phyloP scores from a whole-genome alignment of 345 rosid genomes.

The Hirschfeldia incana region DNA sequence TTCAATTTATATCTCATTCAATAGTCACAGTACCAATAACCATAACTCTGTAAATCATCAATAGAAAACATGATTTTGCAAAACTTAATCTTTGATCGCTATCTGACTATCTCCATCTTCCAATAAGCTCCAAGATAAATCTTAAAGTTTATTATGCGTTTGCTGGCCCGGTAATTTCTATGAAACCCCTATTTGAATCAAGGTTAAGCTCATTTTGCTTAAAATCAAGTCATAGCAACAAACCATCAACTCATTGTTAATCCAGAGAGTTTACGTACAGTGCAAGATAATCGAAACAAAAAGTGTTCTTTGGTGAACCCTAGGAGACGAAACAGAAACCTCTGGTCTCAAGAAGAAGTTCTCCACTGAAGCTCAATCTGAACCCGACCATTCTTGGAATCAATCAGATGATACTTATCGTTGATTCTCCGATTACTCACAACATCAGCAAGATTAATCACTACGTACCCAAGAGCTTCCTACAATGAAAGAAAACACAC shows the following conservation, averaged over 20 bases:
- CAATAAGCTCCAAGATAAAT: not conserved
- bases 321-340: not conserved
- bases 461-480: constrained; percentile 77
- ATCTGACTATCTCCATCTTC: not conserved
- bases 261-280: not conserved
- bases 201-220: not conserved
- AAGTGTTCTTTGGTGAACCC: not conserved
- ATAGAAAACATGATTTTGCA: not conserved
- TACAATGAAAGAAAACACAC: constrained; percentile 20
- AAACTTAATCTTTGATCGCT: not conserved
- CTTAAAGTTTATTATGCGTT: not conserved
- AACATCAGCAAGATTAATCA: constrained; percentile 66
- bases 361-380: constrained; percentile 92
- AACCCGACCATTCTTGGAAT: constrained; percentile 81
- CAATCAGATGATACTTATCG: constrained; percentile 81
- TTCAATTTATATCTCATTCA: not conserved
- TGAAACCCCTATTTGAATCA: not conserved
- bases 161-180: not conserved
- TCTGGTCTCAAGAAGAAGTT: constrained; percentile 47
- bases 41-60: not conserved
- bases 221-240: not conserved
- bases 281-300: not conserved
- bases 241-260: not conserved
- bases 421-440: constrained; percentile 76
- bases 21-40: not conserved